Percentiles rank a stretch among this genome's conserved stretches.
phyloP scores from a whole-genome alignment of 2,329 filamentous ascomycete species.

The Phoma sp. region DNA sequence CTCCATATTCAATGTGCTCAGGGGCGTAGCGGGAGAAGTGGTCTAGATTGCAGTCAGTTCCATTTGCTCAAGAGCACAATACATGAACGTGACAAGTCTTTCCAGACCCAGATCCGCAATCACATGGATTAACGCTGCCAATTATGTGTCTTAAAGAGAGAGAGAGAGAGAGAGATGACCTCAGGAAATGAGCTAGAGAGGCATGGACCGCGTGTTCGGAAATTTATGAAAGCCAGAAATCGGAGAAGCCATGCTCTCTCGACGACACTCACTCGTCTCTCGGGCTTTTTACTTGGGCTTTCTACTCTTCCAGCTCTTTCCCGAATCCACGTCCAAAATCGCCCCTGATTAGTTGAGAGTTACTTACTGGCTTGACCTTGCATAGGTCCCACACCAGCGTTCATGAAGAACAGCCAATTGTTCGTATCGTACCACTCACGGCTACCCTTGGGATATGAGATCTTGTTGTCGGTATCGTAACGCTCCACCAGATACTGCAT shows the following conservation, averaged over 20 bases:
- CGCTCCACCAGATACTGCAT: conserved; percentile 82
- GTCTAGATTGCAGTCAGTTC: conserved; percentile 54
- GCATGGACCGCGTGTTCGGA: background rate
- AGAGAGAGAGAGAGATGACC: background rate
- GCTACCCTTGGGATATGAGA: conserved; percentile 76
- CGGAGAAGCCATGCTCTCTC: background rate
- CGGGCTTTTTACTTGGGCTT: too few species aligned
- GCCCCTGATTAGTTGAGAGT: background rate
- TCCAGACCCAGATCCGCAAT: background rate
- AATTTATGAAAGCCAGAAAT: too few species aligned
- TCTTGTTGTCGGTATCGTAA: conserved; percentile 83
- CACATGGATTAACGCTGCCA: background rate
- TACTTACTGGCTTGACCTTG: conserved; percentile 70
- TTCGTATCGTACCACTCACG: conserved; percentile 80
- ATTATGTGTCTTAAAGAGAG: background rate
- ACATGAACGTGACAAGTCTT: background rate
- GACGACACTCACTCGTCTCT: background rate
- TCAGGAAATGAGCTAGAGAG: background rate
- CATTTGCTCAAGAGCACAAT: background rate
- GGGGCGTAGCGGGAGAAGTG: conserved; percentile 86
- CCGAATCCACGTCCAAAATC: background rate
- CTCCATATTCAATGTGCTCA: conserved; percentile 81
- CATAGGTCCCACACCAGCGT: conserved; percentile 83
- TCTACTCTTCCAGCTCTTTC: background rate
- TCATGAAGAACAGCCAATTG: conserved; percentile 76